Conservation (phyloP, 164 flowering plant genomes). For the Echeveria elegans region DNA sequence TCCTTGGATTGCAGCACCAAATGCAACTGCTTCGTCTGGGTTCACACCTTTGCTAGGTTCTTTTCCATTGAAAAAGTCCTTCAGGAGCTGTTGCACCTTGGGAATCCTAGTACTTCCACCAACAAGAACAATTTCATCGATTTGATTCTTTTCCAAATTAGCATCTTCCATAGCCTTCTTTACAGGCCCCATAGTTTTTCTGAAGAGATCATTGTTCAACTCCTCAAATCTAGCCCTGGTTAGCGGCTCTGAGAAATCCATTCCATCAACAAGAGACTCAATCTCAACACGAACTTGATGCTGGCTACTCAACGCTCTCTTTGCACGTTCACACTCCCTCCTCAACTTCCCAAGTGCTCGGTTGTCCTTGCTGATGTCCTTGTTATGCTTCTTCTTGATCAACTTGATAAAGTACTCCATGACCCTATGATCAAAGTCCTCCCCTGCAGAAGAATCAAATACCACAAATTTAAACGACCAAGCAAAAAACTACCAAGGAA, state of each 20-base stretch:
- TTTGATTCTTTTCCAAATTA: constrained; percentile 11
- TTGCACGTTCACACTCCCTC: constrained; percentile 14
- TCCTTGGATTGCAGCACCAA: constrained; percentile 82
- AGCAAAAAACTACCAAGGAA: not conserved
- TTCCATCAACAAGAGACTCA: constrained; percentile 13
- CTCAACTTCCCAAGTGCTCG: constrained; percentile 15
- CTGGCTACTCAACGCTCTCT: constrained; percentile 14
- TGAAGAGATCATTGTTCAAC: constrained; percentile 13
- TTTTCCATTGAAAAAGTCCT: constrained; percentile 15
- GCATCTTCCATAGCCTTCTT: constrained; percentile 18
- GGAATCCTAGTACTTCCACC: constrained; percentile 17
- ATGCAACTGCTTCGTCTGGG: constrained; percentile 69
- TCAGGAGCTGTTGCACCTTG: constrained; percentile 15
- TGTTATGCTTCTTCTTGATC: constrained; percentile 14
- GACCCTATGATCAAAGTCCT: constrained; percentile 12
- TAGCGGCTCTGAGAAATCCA: constrained; percentile 15
- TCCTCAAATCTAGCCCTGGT: constrained; percentile 16
- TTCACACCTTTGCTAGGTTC: constrained; percentile 16
- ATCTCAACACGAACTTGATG: constrained; percentile 16
- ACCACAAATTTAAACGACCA: not conserved
- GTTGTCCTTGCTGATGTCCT: constrained; percentile 14
- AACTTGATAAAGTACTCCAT: constrained; percentile 12
- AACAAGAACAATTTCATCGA: constrained; percentile 15
- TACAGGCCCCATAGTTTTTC: constrained; percentile 16
- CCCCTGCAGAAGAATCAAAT: constrained; percentile 6